A percentile compares a stretch with the other conserved stretches of the same genome.
phyloP scores from a whole-genome alignment of 352 stramenopile genomes.

The Phytopythium chamaehyphon region DNA sequence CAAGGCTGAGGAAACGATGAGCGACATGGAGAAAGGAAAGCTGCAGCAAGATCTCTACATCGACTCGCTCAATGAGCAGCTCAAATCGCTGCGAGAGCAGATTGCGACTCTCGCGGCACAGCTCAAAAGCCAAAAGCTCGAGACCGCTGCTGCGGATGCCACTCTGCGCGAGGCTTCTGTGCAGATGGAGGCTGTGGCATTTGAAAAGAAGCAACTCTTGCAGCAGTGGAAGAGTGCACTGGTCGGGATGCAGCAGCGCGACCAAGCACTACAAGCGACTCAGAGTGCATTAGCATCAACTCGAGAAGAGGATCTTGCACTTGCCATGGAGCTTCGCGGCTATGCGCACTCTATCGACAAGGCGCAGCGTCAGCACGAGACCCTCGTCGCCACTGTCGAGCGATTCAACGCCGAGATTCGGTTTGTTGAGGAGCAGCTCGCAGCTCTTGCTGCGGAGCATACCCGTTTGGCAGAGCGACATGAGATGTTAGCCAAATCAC shows the following conservation, averaged over 20 bases:
- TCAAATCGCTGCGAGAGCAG: conserved; percentile 87
- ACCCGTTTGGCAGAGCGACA: conserved; percentile 78
- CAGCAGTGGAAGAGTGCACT: conserved; percentile 95
- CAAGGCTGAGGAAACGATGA: conserved; percentile 92
- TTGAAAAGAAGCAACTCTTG: conserved; percentile 95
- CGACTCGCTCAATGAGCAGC: conserved; percentile 88
- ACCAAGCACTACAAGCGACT: conserved; percentile 91
- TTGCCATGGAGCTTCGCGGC: conserved; percentile 85
- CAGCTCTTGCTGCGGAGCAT: conserved; percentile 51
- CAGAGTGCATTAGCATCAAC: conserved; percentile 75
- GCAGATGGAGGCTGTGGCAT: conserved; percentile 91
- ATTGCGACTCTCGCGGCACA: conserved; percentile 77
- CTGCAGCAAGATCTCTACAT: conserved; percentile 94
- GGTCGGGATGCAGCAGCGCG: conserved; percentile 85
- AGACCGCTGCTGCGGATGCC: conserved; percentile 82
- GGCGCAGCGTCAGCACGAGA: conserved; percentile 81
- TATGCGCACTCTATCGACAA: conserved; percentile 85
- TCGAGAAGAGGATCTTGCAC: conserved; percentile 76
- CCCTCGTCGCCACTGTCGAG: conserved; percentile 77
- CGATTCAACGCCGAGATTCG: conserved; percentile 79
- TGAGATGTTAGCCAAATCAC: conserved; percentile 83
- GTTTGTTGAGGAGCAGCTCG: conserved; percentile 71
- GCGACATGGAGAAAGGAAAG: conserved; percentile 93
- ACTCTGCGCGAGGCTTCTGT: conserved; percentile 84
- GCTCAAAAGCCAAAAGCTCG: conserved; percentile 77